Evolutionary conservation across 345 rosid genomes (phyloP).

Genomic region (Gossypium thurberi): DNA sequence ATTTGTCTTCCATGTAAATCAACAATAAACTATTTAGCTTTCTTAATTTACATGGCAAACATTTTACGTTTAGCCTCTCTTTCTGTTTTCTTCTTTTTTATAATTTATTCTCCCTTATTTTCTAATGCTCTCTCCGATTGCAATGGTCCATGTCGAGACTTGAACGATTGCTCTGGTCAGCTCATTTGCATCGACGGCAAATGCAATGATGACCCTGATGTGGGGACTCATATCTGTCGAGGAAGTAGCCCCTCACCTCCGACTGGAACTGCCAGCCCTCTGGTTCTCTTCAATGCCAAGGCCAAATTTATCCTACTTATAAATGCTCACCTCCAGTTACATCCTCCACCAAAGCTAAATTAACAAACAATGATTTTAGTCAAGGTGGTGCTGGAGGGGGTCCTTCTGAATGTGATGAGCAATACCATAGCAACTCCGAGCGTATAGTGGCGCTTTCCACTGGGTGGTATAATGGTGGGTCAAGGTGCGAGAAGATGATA

Average conservation of each 20-base stretch:
- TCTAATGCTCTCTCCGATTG: constrained; percentile 31
- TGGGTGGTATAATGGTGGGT: constrained; percentile 28
- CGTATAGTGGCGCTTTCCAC: constrained; percentile 34
- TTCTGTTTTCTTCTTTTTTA: not conserved
- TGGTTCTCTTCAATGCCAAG: constrained; percentile 10
- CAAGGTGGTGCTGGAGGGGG: constrained; percentile 28
- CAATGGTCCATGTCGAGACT: constrained; percentile 26
- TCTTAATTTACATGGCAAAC: not conserved
- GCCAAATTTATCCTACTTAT: not conserved
- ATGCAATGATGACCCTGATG: constrained; percentile 33
- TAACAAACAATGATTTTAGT: constrained; percentile 34
- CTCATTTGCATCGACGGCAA: constrained; percentile 31
- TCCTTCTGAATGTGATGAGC: constrained; percentile 24
- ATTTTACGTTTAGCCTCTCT: not conserved
- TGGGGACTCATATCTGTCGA: constrained; percentile 25
- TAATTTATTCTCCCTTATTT: not conserved
- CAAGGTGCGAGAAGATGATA: constrained; percentile 29
- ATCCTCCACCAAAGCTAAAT: constrained; percentile 10
- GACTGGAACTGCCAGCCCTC: constrained; percentile 17
- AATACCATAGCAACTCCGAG: constrained; percentile 18
- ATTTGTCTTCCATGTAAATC: not conserved
- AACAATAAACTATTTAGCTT: not conserved
- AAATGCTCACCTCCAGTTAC: not conserved
- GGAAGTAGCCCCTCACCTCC: not conserved
- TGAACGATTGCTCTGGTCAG: constrained; percentile 30